These are phyloP conservation scores for Coemansia sp. DNA, from an alignment of 192 early-diverging fungal species.

Conservation along the genomic window DNA sequence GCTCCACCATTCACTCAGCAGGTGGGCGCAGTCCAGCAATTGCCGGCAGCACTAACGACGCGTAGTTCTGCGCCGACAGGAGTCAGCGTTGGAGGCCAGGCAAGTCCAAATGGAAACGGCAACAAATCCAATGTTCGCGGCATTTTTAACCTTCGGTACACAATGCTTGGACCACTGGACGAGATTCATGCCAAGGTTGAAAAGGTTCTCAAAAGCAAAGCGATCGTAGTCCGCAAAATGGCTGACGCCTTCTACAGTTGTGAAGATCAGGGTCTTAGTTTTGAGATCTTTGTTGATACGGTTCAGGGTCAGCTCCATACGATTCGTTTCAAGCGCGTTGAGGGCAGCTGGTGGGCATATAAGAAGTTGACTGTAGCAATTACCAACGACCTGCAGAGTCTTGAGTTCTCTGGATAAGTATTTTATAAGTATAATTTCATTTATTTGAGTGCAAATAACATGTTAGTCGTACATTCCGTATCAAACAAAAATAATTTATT, in stretches of 20 bases:
- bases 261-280: slow-evolving; percentile 34
- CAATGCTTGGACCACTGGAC: slow-evolving; percentile 42
- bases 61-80: slow-evolving; percentile 26
- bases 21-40: slow-evolving; percentile 20
- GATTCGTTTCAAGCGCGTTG: slow-evolving; percentile 38
- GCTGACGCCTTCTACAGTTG: slow-evolving; percentile 31
- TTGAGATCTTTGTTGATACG: slow-evolving; percentile 37
- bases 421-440: not conserved
- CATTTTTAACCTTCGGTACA: slow-evolving; percentile 39
- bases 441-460: not conserved
- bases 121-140: slow-evolving; percentile 19
- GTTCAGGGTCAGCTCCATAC: slow-evolving; percentile 44
- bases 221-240: slow-evolving; percentile 30
- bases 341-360: slow-evolving; percentile 44
- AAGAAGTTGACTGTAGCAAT: slow-evolving; percentile 44
- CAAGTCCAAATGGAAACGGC: not conserved
- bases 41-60: slow-evolving; percentile 38
- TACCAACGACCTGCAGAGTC: slow-evolving; percentile 33
- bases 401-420: not conserved
- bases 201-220: slow-evolving; percentile 32
- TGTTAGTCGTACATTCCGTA: too few species aligned
- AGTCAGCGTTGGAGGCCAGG: not conserved
- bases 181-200: slow-evolving; percentile 36
- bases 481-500: too few species aligned
- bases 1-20: slow-evolving; percentile 20